A percentile compares a stretch with the other conserved stretches of the same genome.
These are phyloP conservation scores for Fusarium sp. DNA, from an alignment of 2,329 filamentous ascomycete species.

Conservation along the genomic window DNA sequence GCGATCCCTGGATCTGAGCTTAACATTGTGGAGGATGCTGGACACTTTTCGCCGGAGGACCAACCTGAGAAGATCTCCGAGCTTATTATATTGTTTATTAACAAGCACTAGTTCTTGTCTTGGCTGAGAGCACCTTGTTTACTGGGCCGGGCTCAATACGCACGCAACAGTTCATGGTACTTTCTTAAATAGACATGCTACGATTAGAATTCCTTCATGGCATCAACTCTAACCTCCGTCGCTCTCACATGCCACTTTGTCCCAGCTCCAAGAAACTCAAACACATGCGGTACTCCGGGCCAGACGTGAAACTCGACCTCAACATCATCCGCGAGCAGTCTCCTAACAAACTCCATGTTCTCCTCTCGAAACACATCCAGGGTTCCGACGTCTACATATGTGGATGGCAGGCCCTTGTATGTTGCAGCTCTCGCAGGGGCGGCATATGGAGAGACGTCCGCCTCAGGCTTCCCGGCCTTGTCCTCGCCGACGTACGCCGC, in stretches of 20 bases:
- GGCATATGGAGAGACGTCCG: slow-evolving; percentile 31
- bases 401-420: slow-evolving; percentile 24
- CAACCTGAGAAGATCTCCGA: slow-evolving; percentile 39
- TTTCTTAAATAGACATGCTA: neutral
- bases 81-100: slow-evolving; percentile 26
- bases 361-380: slow-evolving; percentile 40
- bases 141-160: neutral
- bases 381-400: slow-evolving; percentile 35
- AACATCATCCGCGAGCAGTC: slow-evolving; percentile 33
- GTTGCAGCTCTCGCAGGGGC: slow-evolving; percentile 31
- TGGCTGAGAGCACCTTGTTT: neutral
- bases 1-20: slow-evolving; percentile 48
- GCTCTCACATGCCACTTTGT: slow-evolving; percentile 32
- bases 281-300: slow-evolving; percentile 39
- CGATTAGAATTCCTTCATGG: slow-evolving; percentile 24
- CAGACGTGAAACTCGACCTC: slow-evolving; percentile 42
- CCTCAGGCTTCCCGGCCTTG: slow-evolving; percentile 23
- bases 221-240: slow-evolving; percentile 17
- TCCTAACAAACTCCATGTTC: slow-evolving; percentile 30
- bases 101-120: neutral
- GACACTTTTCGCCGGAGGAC: slow-evolving; percentile 50
- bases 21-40: slow-evolving; percentile 43
- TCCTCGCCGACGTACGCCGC: slow-evolving; percentile 38
- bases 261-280: slow-evolving; percentile 29
- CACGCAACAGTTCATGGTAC: neutral